Base-by-base conservation (phyloP, 1,284 basidiomycete species). In the Heterobasidion occidentale region DNA sequence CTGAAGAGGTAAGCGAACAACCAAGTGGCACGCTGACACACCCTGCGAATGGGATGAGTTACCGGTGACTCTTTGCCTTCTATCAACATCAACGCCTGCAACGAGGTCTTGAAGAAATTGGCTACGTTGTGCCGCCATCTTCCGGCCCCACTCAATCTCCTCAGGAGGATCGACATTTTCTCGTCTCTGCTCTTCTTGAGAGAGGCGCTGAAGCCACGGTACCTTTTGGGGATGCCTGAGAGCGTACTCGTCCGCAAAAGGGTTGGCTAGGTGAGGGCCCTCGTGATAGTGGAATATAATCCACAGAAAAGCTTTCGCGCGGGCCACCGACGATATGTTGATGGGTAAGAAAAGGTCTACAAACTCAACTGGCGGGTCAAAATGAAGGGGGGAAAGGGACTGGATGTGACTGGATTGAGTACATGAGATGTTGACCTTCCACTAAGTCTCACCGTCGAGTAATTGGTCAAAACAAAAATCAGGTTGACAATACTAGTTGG, bases 401-500 rank as follows among this genome's bases (percentile, higher is more conserved):
- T 92, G 62, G 8, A n/a, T 38, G 45, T 27, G 17, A 36, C 44
- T 44, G 33, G 52, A 45, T 34, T 50, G 45, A 7, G 36, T 11
- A n/a, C n/a, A 11, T 1, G 38, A 42, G n/a, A 42, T 42, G 12
- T 42, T 11, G 9, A 57, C 45, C 42, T 27, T 46, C 59, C 44
- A 55, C 56, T 58, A 51, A 7, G 27, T 66, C 83, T 70, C 66
- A 88, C 87, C 42, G 77, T 77, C 42, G 83, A 79, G 63, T 88
- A 84, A 61, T 81, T 83, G 46, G 86, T 80, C 51, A 92, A 76
- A 46, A 90, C 82, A 66, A 92, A 89, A 48, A 90, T 79, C 46
- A 89, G 77, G 66, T 92, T 91, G 56, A 90, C 84, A 14, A 93
- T 77, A 60, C 86, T 90, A 11, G 91, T 92, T 9, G 91, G 81